Base-by-base conservation (phyloP, 768 basidiomycete species). In the Leucocoprinus birnbaumii region DNA sequence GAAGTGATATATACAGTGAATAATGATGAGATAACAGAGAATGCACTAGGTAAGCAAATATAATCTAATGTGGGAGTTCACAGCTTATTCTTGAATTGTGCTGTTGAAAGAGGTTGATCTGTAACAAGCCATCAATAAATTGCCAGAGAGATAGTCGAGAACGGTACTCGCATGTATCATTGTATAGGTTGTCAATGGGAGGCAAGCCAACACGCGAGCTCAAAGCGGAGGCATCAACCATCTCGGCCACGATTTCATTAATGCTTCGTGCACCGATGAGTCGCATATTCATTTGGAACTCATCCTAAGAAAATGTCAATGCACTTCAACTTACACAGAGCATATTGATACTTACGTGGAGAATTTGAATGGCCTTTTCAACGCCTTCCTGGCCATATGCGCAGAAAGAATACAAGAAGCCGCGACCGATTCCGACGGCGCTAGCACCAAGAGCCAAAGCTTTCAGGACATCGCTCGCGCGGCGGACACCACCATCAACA, bases 251-350 rank as follows among this genome's bases (percentile, higher is more conserved):
- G 53, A 98, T 73, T 37, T 98, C 93, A 47, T 78, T 79, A 38
- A 98, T 66, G 0, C 80, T 88, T 3, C 78, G 83, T 0, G 94
- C 94, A 3, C 96, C 96, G 22, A 99, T 71, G 1, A 98, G 76
- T 13, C 95, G 87, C 83, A 98, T 80, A 71, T 96, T 94, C 96
- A 98, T 98, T 75, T 96, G 91, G 61, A 99, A 93, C 69, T 99
- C 96, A 61, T 95, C 92, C 93, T 98, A 64, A 26, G 25, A 25
- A 21, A 19, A 22, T 10, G 21, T 26, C 21, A 19, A n/a, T n/a
- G 31, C 21, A 14, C 10, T 8, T 34, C 34, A 22, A 5, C 49
- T 40, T 14, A 21, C 22, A 6, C 14, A 45, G 3, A 13, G 10
- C 21, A 31, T 31, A 5, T 24, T 50, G 11, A 25, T 18, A 65